Conservation (phyloP, 176 grass and related monocot species). For the Eleusine indica region DNA sequence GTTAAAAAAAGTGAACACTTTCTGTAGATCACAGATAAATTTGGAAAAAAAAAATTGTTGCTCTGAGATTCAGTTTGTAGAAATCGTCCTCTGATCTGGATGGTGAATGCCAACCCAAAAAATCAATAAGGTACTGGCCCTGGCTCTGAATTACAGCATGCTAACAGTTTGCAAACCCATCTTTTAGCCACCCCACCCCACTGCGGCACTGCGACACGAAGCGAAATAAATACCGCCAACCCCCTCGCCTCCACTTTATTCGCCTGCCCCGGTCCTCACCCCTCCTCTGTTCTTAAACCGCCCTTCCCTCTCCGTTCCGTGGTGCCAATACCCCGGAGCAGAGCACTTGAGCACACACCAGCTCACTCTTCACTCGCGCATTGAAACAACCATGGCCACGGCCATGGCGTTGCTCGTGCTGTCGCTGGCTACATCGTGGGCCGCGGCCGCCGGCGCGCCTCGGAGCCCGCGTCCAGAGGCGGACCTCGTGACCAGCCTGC, state of each 20-base stretch:
- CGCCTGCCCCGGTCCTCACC: neutral
- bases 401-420: conserved; percentile 17
- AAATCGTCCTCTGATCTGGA: neutral
- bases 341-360: neutral
- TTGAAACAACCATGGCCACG: neutral
- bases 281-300: conserved; percentile 38
- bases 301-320: conserved; percentile 2
- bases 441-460: neutral
- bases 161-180: neutral
- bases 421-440: conserved; percentile 31
- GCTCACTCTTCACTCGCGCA: neutral
- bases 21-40: neutral
- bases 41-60: neutral
- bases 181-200: neutral
- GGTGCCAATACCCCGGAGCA: conserved; percentile 6
- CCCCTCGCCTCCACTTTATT: conserved; percentile 29
- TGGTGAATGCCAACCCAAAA: no score
- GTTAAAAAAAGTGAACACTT: neutral
- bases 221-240: conserved; percentile 21
- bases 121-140: neutral
- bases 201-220: neutral
- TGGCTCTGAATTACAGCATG: neutral
- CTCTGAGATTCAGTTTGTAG: neutral
- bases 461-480: conserved; percentile 30
- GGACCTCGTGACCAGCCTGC: conserved; percentile 69